Evolutionary conservation across 2,329 filamentous ascomycete species (phyloP).

Genomic region (Alternaria consortialis): DNA sequence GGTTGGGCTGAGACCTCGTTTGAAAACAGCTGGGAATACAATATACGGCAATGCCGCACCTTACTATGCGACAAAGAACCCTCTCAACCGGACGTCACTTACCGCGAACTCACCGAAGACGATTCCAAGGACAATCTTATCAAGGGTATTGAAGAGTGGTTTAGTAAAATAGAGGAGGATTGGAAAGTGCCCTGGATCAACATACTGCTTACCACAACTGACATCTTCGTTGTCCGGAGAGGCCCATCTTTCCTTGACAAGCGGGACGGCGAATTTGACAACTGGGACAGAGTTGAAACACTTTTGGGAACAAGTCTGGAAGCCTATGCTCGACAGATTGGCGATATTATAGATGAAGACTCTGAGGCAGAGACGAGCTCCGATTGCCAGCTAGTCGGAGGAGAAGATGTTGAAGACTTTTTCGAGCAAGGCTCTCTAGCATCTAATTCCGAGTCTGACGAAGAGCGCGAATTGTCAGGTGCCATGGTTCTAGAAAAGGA

Average conservation of each 20-base stretch:
- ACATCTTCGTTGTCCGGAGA: constrained; percentile 19
- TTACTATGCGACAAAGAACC: constrained; percentile 10
- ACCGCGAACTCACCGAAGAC: constrained; percentile 14
- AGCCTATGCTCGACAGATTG: constrained; percentile 7
- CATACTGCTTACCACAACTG: constrained; percentile 1
- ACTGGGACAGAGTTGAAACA: constrained; percentile 6
- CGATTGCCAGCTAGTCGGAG: not conserved
- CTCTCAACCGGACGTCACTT: constrained; percentile 2
- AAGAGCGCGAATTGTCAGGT: not conserved
- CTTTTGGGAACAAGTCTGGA: constrained; percentile 15
- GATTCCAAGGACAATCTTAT: constrained; percentile 10
- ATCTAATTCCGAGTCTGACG: not conserved
- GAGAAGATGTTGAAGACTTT: not conserved
- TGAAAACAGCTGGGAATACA: constrained; percentile 12
- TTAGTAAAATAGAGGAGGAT: not conserved
- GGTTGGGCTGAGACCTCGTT: constrained; percentile 23
- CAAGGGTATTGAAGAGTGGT: constrained; percentile 2
- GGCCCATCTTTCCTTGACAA: not conserved
- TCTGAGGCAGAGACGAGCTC: too few relatives aligned
- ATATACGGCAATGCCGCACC: constrained; percentile 22
- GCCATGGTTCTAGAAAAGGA: not conserved
- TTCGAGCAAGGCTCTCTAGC: constrained; percentile 1
- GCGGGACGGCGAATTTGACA: constrained; percentile 8
- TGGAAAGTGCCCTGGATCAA: not conserved
- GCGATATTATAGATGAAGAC: constrained; percentile 20